Conservation (phyloP, 2,329 filamentous ascomycete genomes). For the Aureobasidium vineae region DNA sequence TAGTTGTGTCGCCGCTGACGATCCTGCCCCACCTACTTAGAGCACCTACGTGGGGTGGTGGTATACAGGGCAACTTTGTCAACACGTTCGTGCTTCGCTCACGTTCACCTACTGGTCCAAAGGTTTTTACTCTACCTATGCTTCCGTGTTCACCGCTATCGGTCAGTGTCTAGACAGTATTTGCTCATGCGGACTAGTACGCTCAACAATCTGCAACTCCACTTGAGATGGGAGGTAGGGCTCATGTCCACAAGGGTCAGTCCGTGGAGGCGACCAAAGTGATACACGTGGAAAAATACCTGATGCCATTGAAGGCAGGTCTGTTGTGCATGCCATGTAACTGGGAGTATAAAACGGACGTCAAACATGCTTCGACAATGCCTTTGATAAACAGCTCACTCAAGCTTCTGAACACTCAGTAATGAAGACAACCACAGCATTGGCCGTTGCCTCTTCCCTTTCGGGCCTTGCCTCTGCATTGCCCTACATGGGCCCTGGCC, state of each 20-base stretch:
- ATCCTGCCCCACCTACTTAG: not conserved
- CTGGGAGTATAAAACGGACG: not conserved
- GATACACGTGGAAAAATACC: not conserved
- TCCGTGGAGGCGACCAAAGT: not conserved
- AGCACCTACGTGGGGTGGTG: not conserved
- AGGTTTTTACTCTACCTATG: not conserved
- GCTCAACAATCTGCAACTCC: not conserved
- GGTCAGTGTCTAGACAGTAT: not conserved
- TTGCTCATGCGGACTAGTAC: not conserved
- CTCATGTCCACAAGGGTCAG: not conserved
- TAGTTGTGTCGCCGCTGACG: not conserved
- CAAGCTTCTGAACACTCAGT: not conserved
- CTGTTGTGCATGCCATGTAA: no score
- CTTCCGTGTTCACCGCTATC: not conserved
- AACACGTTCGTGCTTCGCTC: not conserved
- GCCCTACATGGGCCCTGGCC: not conserved
- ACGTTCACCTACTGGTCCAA: not conserved
- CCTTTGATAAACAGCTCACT: not conserved
- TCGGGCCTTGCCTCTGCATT: slow-evolving; percentile 12
- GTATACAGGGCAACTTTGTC: not conserved
- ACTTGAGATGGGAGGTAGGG: not conserved
- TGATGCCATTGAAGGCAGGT: not conserved
- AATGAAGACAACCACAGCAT: slow-evolving; percentile 18
- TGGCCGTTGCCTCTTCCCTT: slow-evolving; percentile 1
- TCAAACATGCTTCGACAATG: not conserved